A percentile compares a stretch with the other conserved stretches of the same genome.
Evolutionary conservation across 202 grass and related monocot genomes (phyloP).

Genomic region (Panicum virgatum): DNA sequence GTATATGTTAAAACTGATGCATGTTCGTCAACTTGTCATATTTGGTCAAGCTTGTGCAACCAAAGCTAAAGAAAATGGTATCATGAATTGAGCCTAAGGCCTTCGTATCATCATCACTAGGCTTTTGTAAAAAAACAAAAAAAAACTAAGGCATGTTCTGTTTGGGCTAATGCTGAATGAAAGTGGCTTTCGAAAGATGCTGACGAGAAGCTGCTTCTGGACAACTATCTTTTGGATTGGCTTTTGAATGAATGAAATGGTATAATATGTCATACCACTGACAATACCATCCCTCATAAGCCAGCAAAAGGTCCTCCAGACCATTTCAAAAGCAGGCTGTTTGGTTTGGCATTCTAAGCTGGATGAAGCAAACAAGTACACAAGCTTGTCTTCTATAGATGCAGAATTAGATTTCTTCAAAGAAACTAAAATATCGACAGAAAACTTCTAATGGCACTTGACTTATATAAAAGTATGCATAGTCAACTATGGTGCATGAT

Average conservation of each 20-base stretch:
- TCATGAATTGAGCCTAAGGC: background rate
- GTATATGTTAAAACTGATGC: no score
- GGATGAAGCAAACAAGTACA: background rate
- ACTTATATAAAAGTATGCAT: background rate
- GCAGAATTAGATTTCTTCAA: background rate
- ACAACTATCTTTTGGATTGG: background rate
- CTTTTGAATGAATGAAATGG: background rate
- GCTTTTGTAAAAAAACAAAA: background rate
- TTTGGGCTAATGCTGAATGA: background rate
- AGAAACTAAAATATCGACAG: background rate
- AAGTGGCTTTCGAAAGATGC: background rate
- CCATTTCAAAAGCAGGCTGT: background rate
- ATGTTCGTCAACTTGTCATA: background rate
- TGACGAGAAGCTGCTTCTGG: background rate
- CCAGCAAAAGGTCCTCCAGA: background rate
- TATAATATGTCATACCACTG: background rate
- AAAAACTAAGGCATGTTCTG: background rate
- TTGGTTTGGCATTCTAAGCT: background rate
- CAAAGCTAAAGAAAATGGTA: background rate
- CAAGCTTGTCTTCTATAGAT: background rate
- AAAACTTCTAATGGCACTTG: background rate
- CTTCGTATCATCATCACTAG: background rate
- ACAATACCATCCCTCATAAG: background rate
- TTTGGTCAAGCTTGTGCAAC: background rate
- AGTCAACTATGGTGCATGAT: background rate